A percentile compares a stretch with the other conserved stretches of the same genome.
phyloP scores from a whole-genome alignment of 495 filamentous ascomycete genomes.

The Ramalina intermedia region DNA sequence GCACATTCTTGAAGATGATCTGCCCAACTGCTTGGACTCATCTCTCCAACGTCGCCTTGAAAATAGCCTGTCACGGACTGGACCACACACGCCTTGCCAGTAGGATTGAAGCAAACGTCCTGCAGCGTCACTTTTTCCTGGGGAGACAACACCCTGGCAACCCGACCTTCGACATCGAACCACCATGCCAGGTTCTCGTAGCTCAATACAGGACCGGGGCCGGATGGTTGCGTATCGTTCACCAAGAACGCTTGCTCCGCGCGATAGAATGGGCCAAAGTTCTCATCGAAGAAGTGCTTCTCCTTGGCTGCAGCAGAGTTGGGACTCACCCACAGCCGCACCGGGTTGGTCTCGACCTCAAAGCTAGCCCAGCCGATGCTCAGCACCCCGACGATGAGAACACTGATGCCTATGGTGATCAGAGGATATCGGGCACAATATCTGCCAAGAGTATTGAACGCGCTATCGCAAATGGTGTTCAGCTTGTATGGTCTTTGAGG shows the following conservation, averaged over 20 bases:
- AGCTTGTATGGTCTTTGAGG: conserved; percentile 57
- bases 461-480: conserved; percentile 62
- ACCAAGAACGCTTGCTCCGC: conserved; percentile 88
- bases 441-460: conserved; percentile 73
- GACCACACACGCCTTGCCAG: conserved; percentile 77
- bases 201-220: conserved; percentile 60
- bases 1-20: conserved; percentile 54
- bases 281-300: conserved; percentile 87
- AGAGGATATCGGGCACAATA: conserved; percentile 68
- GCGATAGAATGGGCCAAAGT: conserved; percentile 91
- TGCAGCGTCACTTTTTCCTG: conserved; percentile 50
- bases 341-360: conserved; percentile 74
- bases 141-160: conserved; percentile 52
- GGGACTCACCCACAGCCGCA: conserved; percentile 88
- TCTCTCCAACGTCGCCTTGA: conserved; percentile 44
- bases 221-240: conserved; percentile 56
- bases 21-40: conserved; percentile 55
- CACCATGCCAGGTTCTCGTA: conserved; percentile 87
- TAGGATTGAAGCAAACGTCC: conserved; percentile 89
- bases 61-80: conserved; percentile 85
- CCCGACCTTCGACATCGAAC: conserved; percentile 73
- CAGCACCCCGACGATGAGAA: conserved; percentile 57
- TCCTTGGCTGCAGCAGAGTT: conserved; percentile 81
- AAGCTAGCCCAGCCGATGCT: conserved; percentile 82
- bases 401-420: conserved; percentile 58